Evolutionary conservation across 306 rosid species (phyloP).

Genomic region (Prunus mongolica): DNA sequence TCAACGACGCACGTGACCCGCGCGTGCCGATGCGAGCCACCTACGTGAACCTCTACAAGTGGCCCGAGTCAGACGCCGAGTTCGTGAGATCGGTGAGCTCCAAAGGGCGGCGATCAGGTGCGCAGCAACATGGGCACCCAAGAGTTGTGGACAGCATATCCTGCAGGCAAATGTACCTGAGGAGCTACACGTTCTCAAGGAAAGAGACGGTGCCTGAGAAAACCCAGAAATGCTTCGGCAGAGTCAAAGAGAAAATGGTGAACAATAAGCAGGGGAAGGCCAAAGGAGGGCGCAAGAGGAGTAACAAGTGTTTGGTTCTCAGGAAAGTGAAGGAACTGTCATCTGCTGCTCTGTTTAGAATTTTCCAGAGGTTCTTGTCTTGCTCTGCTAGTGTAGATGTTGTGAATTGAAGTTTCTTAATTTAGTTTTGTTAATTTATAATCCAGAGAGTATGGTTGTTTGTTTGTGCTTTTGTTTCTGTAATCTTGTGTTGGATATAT

Average conservation of each 20-base stretch:
- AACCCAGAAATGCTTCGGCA: conserved; percentile 67
- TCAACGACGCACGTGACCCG: conserved; percentile 61
- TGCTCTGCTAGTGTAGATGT: conserved; percentile 74
- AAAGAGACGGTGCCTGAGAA: conserved; percentile 67
- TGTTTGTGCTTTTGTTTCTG: background rate
- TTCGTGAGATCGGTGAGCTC: conserved; percentile 57
- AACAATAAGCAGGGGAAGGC: background rate
- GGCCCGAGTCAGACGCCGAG: conserved; percentile 91
- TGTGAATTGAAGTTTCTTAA: conserved; percentile 19
- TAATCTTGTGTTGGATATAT: background rate
- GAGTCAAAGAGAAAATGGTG: conserved; percentile 49
- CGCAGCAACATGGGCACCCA: conserved; percentile 37
- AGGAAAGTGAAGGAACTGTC: conserved; percentile 63
- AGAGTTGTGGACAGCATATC: conserved; percentile 83
- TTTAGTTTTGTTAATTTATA: conserved; percentile 14
- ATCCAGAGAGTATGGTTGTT: background rate
- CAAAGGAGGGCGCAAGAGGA: conserved; percentile 20
- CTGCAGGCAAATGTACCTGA: conserved; percentile 80
- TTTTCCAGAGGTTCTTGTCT: conserved; percentile 62
- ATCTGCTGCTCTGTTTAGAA: conserved; percentile 42
- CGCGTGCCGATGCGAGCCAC: conserved; percentile 66
- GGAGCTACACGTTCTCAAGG: conserved; percentile 78
- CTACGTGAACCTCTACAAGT: conserved; percentile 71
- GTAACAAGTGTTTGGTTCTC: conserved; percentile 56
- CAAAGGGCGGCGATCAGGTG: conserved; percentile 18